Evolutionary conservation across 2,329 filamentous ascomycete species (phyloP), one percentile per base, ranked within the genome.

Genomic region (Neonectria sp.): DNA sequence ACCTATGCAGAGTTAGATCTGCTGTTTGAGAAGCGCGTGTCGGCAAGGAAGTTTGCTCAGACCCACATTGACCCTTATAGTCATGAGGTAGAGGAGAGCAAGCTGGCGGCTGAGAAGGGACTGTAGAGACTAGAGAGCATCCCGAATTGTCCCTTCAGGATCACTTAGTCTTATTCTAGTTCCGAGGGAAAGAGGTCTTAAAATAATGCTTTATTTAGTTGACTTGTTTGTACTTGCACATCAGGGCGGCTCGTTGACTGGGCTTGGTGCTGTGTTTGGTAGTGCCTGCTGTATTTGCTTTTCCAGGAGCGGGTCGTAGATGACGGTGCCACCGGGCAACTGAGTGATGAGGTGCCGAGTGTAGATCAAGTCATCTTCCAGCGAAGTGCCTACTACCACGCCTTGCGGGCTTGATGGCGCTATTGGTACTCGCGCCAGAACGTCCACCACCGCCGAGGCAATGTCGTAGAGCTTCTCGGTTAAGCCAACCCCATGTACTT

Each of bases 381-480:
- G 79, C 0, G 75, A 75, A 0, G 72, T 76, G 1, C 75, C 74
- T 53, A 76, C 72, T 0, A 69, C 71, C 0, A 74, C 51, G 0
- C 70, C 71, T 35, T 75, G 77, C 9, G 70, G 74, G 13, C 67
- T 78, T 29, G 73, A 68, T 0, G 75, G 73, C n/a, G 70, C 69
- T 4, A 79, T 73, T 0, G 83, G 83, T 0, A 85, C 79, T 0
- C 82, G 78, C 0, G 83, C 82, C 1, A 85, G 71, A 2, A 85
- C 83, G 53, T 85, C 83, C 1, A 84, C 79, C 2, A 84, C 81
- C 0, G 82, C 80, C 1, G 81, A 84, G 0, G 82, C 82, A 29
- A 85, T 78, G 40, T 85, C 83, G 46, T 83, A 85, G 0, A 85
- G 68, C 67, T 85, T 85, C 63, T 85, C 83, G 0, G 83, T 85